Percentiles rank a stretch among this genome's conserved stretches.
Conservation (phyloP, 768 basidiomycete genomes). For the Mycena pura region DNA sequence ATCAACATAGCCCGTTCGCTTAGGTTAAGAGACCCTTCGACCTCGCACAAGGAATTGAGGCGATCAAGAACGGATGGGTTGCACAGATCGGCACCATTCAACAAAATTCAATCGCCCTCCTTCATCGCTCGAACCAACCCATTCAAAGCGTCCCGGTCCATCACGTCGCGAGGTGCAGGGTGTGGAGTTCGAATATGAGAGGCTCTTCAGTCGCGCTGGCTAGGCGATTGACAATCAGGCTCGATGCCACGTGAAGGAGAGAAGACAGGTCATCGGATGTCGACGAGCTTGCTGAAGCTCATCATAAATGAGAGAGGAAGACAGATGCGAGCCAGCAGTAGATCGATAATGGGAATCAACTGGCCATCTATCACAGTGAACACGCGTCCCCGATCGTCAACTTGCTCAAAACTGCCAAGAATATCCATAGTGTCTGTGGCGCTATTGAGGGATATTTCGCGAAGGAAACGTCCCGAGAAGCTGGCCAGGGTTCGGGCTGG, state of each 20-base stretch:
- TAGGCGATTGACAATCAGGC: constrained; percentile 37
- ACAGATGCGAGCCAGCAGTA: constrained; percentile 35
- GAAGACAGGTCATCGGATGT: constrained; percentile 18
- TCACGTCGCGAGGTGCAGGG: constrained; percentile 29
- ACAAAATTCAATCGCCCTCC: constrained; percentile 85
- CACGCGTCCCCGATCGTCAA: constrained; percentile 58
- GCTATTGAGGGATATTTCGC: constrained; percentile 80
- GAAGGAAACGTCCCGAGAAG: constrained; percentile 69
- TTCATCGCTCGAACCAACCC: constrained; percentile 88
- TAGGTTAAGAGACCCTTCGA: constrained; percentile 79
- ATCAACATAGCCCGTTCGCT: constrained; percentile 85
- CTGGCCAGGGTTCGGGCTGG: constrained; percentile 74
- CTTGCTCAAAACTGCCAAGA: constrained; percentile 94
- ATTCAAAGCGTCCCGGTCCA: constrained; percentile 74
- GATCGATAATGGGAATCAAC: constrained; percentile 48
- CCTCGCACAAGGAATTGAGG: constrained; percentile 95
- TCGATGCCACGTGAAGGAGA: constrained; percentile 32
- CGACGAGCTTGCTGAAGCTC: constrained; percentile 28
- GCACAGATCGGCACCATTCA: constrained; percentile 94
- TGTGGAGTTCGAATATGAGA: constrained; percentile 25
- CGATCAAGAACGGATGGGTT: constrained; percentile 95
- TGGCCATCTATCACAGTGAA: constrained; percentile 45
- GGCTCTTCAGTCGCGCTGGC: neutral
- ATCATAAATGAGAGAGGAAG: constrained; percentile 27
- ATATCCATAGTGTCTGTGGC: constrained; percentile 94